Conservation (phyloP, 768 basidiomycete species). For the Naganishia antarctica region DNA sequence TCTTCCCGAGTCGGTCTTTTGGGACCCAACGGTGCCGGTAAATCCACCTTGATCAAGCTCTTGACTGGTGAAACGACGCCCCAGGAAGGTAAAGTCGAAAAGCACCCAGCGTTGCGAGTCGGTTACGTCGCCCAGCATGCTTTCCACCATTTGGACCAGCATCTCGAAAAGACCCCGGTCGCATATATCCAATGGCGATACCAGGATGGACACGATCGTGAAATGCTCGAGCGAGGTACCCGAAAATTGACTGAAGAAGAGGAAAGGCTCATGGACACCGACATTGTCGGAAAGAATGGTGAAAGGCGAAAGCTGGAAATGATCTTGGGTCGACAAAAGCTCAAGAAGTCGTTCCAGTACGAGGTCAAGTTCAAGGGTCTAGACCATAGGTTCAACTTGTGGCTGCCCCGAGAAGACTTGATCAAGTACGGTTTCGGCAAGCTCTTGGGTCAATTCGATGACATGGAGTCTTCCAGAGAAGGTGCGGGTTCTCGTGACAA, state of each 20-base stretch:
- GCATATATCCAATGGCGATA: constrained; percentile 94
- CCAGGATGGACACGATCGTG: constrained; percentile 96
- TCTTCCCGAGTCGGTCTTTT: constrained; percentile 89
- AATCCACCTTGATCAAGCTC: constrained; percentile 91
- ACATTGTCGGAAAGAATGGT: constrained; percentile 87
- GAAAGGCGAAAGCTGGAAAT: constrained; percentile 87
- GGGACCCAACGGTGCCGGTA: constrained; percentile 92
- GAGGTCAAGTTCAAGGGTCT: constrained; percentile 58
- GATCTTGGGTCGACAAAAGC: constrained; percentile 90
- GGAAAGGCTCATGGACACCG: constrained; percentile 67
- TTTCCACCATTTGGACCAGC: constrained; percentile 87
- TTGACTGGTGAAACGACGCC: constrained; percentile 88
- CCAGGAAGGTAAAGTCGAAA: constrained; percentile 85
- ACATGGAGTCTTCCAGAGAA: constrained; percentile 90
- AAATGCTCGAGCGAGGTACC: constrained; percentile 83
- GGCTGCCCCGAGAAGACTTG: constrained; percentile 83
- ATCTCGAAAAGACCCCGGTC: constrained; percentile 92
- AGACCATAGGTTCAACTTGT: constrained; percentile 66
- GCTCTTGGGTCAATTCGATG: constrained; percentile 88
- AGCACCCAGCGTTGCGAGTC: constrained; percentile 86
- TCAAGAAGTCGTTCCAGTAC: constrained; percentile 92
- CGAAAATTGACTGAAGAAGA: constrained; percentile 87
- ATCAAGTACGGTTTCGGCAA: constrained; percentile 81
- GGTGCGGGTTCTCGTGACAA: constrained; percentile 90
- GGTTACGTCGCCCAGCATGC: constrained; percentile 98